Percentiles rank a stretch among this genome's conserved stretches.
phyloP scores from a whole-genome alignment of 179 eudicot species.

The Silene coronaria region DNA sequence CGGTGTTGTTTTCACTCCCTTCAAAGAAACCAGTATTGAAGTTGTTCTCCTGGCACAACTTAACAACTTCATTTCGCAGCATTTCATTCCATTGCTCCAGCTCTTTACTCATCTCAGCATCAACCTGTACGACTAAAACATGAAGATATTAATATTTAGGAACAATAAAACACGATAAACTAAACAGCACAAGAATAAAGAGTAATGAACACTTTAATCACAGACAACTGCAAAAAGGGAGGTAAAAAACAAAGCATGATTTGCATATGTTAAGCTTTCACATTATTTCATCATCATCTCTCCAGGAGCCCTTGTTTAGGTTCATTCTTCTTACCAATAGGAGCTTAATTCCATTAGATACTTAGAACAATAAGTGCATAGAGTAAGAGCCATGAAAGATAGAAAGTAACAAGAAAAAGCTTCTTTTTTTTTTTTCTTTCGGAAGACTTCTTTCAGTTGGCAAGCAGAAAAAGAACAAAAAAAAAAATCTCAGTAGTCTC shows the following conservation, averaged over 20 bases:
- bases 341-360: background rate
- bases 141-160: background rate
- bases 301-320: background rate
- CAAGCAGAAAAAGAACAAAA: background rate
- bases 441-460: background rate
- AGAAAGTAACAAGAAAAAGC: background rate
- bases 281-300: background rate
- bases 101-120: conserved; percentile 82
- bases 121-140: conserved; percentile 43
- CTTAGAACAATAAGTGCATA: background rate
- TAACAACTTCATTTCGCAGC: conserved; percentile 79
- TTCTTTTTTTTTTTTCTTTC: background rate
- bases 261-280: background rate
- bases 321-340: background rate
- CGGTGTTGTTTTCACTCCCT: conserved; percentile 68
- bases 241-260: background rate
- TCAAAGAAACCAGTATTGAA: conserved; percentile 89
- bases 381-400: background rate
- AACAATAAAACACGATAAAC: background rate
- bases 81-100: conserved; percentile 93
- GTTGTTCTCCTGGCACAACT: conserved; percentile 86
- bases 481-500: background rate
- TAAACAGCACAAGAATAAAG: background rate
- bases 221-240: background rate
- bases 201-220: background rate